Base-by-base conservation (phyloP, 371 early-diverging fungal species). In the Rhizomucor miehei region DNA sequence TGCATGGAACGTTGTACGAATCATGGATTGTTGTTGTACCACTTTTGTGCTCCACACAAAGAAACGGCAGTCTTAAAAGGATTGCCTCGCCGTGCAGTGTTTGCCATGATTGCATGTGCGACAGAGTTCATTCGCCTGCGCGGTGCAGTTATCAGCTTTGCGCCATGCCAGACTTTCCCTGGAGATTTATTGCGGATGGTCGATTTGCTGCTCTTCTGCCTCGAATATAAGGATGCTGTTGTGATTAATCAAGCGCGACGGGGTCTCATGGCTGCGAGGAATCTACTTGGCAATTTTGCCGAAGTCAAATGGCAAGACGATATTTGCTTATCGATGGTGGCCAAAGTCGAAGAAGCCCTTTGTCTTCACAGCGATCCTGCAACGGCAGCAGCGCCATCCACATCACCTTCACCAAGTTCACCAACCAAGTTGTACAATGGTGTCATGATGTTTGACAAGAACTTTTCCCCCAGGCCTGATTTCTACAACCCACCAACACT, bases 1-100 rank as follows among this genome's bases (percentile, higher is more conserved):
- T 47, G 50, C 37, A 63, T 67, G 59, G 67, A 67, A 51, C 54
- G 58, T 13, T 67, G 63, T 20, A 67, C 67, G 1, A 60, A 67
- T 19, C 51, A 54, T 21, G 59, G 53, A 3, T 47, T 67, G 12
- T 23, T 67, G 17, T 24, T 59, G 19, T 58, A 60, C 19, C 47
- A 49, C 12, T 60, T 61, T 36, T 44, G 60, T n/a, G 49, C 56
- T 13, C 49, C 39, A 14, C 44, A n/a, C 2, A 44, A 49, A 9
- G 48, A 41, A 38, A 44, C 44, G 19, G 11, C 23, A 19, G 44
- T 45, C 4, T 39, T 61, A 40, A 60, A 54, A 1, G n/a, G 12
- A 4, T 43, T 63, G 9, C 58, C 63, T 17, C 57, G 58, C 16
- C 60, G 44, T 23, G 60, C 67, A 0, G 54, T 59, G 6, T 17